These are phyloP conservation scores for Linnemannia hyalina DNA, from an alignment of 192 early-diverging fungal species.

Conservation along the genomic window DNA sequence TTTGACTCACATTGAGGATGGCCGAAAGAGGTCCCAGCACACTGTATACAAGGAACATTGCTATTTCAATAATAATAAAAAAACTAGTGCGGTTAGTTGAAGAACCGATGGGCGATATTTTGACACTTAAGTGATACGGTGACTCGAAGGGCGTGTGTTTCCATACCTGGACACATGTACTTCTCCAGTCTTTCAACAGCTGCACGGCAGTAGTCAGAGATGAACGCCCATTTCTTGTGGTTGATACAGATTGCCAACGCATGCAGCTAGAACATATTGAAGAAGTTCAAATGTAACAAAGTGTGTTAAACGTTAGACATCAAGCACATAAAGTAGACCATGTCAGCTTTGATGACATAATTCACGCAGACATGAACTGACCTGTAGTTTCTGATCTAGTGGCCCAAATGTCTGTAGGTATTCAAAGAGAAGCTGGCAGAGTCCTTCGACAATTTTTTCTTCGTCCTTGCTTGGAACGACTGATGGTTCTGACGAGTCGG, in stretches of 20 bases:
- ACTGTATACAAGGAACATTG: slow-evolving; percentile 42
- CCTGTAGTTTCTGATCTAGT: slow-evolving; percentile 39
- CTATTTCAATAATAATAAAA: neutral
- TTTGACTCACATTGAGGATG: slow-evolving; percentile 20
- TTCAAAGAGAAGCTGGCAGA: slow-evolving; percentile 18
- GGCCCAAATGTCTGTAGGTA: slow-evolving; percentile 23
- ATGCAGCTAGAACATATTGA: slow-evolving; percentile 18
- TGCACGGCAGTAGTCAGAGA: slow-evolving; percentile 37
- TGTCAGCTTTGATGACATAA: neutral
- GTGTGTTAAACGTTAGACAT: neutral
- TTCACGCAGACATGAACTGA: neutral
- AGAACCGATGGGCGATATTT: neutral
- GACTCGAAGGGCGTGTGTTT: too few relatives aligned
- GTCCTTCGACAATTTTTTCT: slow-evolving; percentile 13
- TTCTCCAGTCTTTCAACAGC: slow-evolving; percentile 25
- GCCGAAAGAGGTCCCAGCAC: slow-evolving; percentile 36
- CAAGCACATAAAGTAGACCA: neutral
- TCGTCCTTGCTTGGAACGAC: slow-evolving; percentile 3
- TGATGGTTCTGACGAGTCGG: neutral
- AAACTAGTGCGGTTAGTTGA: neutral
- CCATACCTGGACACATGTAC: slow-evolving; percentile 24
- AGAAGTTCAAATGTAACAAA: neutral
- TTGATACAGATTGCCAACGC: slow-evolving; percentile 38
- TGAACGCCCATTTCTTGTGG: slow-evolving; percentile 39
- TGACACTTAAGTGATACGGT: neutral